A percentile compares a stretch with the other conserved stretches of the same genome.
Conservation (phyloP, 2,329 filamentous ascomycete species). For the Spiromastix sp. region DNA sequence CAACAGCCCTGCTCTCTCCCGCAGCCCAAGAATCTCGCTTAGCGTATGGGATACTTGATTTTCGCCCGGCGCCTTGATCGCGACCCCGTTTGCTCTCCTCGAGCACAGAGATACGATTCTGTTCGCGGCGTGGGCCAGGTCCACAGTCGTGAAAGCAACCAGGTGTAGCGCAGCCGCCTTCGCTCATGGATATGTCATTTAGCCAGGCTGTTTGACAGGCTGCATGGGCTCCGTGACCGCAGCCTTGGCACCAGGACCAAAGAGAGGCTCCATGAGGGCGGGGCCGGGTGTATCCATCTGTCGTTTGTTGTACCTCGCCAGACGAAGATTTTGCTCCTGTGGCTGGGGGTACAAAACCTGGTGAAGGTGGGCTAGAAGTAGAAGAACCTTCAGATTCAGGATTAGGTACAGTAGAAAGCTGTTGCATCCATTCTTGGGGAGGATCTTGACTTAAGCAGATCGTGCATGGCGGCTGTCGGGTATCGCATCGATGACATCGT, state of each 20-base stretch:
- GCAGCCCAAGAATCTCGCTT: conserved; percentile 36
- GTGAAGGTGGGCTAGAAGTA: conserved; percentile 19
- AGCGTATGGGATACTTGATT: conserved; percentile 25
- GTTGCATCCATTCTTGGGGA: conserved; percentile 29
- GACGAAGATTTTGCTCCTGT: not conserved
- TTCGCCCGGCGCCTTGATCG: conserved; percentile 22
- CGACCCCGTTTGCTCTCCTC: conserved; percentile 22
- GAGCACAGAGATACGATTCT: conserved; percentile 24
- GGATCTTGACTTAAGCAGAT: conserved; percentile 33
- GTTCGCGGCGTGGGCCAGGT: conserved; percentile 36
- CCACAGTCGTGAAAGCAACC: conserved; percentile 53
- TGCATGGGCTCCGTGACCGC: conserved; percentile 50
- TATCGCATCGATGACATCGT: conserved; percentile 41
- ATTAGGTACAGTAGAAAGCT: conserved; percentile 11
- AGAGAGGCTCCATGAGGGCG: conserved; percentile 29
- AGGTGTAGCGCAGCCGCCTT: conserved; percentile 47
- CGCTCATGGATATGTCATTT: conserved; percentile 34
- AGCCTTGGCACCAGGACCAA: conserved; percentile 49
- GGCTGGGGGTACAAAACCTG: conserved; percentile 20
- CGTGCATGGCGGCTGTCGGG: conserved; percentile 29
- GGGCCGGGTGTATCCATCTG: conserved; percentile 16
- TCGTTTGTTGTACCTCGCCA: conserved; percentile 33
- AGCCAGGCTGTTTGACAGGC: conserved; percentile 50
- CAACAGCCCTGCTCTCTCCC: conserved; percentile 36
- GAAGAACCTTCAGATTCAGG: conserved; percentile 4